Conservation (phyloP, 805 yeast genomes). For the Huiozyma sinensis region DNA sequence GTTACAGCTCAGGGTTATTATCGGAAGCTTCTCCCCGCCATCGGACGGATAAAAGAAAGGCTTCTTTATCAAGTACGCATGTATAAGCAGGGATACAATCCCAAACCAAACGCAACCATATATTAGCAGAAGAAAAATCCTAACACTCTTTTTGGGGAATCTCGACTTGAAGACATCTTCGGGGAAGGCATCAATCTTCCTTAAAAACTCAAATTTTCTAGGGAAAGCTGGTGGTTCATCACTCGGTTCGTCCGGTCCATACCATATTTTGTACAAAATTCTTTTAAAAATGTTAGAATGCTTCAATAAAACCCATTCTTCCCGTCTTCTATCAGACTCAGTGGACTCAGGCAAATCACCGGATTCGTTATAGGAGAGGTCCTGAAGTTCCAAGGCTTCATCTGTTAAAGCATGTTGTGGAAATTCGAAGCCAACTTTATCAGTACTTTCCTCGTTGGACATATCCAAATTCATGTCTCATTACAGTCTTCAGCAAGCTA, state of each 20-base stretch:
- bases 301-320: constrained; percentile 16
- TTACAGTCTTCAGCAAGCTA: no score
- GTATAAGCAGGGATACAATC: constrained; percentile 29
- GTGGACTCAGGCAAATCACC: neutral
- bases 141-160: constrained; percentile 22
- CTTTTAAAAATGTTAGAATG: constrained; percentile 9
- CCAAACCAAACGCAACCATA: constrained; percentile 41
- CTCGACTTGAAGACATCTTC: constrained; percentile 20
- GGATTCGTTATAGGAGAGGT: neutral
- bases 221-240: constrained; percentile 40
- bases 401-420: neutral
- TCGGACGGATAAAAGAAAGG: constrained; percentile 26
- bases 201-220: constrained; percentile 10
- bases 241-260: constrained; percentile 41
- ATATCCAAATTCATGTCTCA: no score
- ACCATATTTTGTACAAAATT: constrained; percentile 34
- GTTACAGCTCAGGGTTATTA: constrained; percentile 32
- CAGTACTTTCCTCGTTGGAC: no score
- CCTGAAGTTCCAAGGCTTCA: neutral
- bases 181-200: constrained; percentile 37
- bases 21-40: constrained; percentile 18
- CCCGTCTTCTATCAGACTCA: neutral
- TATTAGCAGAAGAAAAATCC: constrained; percentile 24
- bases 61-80: constrained; percentile 37
- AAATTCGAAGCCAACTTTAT: no score